Percentiles rank a stretch among this genome's conserved stretches.
phyloP scores from a whole-genome alignment of 2,329 filamentous ascomycete species.

The Pseudocercospora macadamiae region DNA sequence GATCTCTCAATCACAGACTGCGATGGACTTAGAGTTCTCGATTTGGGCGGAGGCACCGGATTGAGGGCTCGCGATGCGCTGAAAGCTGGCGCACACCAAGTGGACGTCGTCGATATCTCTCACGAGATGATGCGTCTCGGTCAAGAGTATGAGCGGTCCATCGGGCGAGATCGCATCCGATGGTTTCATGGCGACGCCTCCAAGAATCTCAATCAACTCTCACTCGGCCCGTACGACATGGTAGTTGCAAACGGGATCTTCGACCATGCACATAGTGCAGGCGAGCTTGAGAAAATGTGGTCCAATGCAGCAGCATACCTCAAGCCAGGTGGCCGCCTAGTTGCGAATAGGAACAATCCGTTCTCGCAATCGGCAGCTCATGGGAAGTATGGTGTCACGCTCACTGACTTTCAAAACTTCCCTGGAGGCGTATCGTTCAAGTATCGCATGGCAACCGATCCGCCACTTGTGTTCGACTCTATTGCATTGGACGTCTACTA shows the following conservation, averaged over 20 bases:
- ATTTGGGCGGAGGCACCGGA: conserved; percentile 13
- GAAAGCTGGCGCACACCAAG: not conserved
- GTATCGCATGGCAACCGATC: conserved; percentile 1
- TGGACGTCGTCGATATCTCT: conserved; percentile 13
- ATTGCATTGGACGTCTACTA: conserved; percentile 3
- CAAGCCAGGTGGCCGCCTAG: not conserved
- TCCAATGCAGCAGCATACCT: not conserved
- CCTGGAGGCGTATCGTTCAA: not conserved
- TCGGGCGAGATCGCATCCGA: not conserved
- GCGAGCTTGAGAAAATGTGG: conserved; percentile 11
- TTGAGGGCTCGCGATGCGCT: conserved; percentile 11
- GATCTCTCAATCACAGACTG: conserved; percentile 5
- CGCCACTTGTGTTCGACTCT: not conserved
- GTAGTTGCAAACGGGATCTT: conserved; percentile 4
- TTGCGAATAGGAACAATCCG: not conserved
- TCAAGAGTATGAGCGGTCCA: not conserved
- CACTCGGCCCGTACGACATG: not conserved
- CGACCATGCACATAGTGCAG: conserved; percentile 1
- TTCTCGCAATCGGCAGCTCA: not conserved
- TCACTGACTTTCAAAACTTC: not conserved
- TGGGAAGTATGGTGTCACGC: not conserved
- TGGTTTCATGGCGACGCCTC: not conserved
- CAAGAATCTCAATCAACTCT: not conserved
- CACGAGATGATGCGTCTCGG: conserved; percentile 5
- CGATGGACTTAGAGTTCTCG: conserved; percentile 6